phyloP scores from a whole-genome alignment of 441 rosid species.

The Daphne laureola region DNA sequence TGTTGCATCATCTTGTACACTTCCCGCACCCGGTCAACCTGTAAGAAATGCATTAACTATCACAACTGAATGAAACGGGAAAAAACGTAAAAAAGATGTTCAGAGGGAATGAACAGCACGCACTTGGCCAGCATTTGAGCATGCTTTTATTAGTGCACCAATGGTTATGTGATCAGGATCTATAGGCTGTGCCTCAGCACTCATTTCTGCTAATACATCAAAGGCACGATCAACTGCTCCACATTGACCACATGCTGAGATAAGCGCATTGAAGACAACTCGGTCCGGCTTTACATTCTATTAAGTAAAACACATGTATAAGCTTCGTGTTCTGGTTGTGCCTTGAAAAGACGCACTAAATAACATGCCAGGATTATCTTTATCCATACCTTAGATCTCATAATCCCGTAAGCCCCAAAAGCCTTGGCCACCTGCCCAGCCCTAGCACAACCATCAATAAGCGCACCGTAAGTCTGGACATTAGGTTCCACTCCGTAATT shows the following conservation, averaged over 20 bases:
- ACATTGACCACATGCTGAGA: constrained; percentile 88
- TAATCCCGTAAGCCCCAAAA: constrained; percentile 94
- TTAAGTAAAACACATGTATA: constrained; percentile 59
- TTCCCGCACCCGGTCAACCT: constrained; percentile 77
- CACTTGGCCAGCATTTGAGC: constrained; percentile 85
- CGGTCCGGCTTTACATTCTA: constrained; percentile 98
- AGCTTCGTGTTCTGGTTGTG: constrained; percentile 22
- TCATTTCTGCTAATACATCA: constrained; percentile 93
- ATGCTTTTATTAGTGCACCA: constrained; percentile 85
- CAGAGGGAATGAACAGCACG: constrained; percentile 19
- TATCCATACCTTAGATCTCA: constrained; percentile 86
- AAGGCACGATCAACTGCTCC: constrained; percentile 98
- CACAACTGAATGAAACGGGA: constrained; percentile 6
- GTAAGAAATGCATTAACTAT: constrained; percentile 22
- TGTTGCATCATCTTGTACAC: constrained; percentile 67
- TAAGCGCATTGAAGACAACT: constrained; percentile 94
- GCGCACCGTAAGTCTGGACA: constrained; percentile 85
- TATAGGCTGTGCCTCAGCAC: constrained; percentile 65
- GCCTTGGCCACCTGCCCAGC: constrained; percentile 97
- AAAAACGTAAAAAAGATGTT: constrained; percentile 7
- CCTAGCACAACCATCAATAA: constrained; percentile 95
- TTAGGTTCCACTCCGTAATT: constrained; percentile 90
- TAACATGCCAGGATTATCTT: neutral
- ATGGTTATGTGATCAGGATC: constrained; percentile 91
- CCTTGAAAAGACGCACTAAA: constrained; percentile 15